These are phyloP conservation scores for Hydrangea macrophylla DNA, from an alignment of 148 eudicot genomes.

Conservation along the genomic window DNA sequence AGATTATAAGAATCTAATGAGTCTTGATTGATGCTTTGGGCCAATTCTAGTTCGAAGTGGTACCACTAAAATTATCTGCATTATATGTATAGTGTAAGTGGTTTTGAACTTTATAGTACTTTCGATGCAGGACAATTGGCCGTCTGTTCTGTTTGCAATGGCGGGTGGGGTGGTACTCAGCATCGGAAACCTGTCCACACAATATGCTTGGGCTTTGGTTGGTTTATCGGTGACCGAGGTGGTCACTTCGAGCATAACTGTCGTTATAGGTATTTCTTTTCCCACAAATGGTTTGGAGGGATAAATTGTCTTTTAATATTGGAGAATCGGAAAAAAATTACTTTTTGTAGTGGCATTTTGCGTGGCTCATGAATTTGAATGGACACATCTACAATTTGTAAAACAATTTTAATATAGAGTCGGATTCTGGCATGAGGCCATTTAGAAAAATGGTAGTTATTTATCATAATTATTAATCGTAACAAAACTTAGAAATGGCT, in stretches of 20 bases:
- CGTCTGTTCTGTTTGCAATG: constrained; percentile 77
- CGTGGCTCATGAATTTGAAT: too few species aligned
- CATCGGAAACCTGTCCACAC: constrained; percentile 68
- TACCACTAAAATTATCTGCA: background rate
- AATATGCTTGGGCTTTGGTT: constrained; percentile 84
- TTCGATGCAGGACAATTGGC: constrained; percentile 69
- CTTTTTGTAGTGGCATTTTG: too few species aligned
- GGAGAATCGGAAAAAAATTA: too few species aligned
- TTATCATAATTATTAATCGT: too few species aligned
- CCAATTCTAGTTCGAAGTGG: background rate
- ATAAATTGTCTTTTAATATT: too few species aligned
- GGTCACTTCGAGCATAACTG: constrained; percentile 70
- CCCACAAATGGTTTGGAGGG: background rate
- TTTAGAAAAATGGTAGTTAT: too few species aligned
- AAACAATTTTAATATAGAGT: too few species aligned
- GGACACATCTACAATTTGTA: too few species aligned
- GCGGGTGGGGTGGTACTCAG: constrained; percentile 82
- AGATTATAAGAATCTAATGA: constrained; percentile 3
- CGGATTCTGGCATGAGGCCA: too few species aligned
- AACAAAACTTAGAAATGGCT: too few species aligned
- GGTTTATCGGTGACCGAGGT: constrained; percentile 79
- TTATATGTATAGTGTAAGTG: background rate
- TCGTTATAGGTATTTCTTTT: constrained; percentile 55
- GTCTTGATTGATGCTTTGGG: background rate
- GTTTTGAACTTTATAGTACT: constrained; percentile 2